These are phyloP conservation scores for Hysterangium stoloniferum DNA, from an alignment of 768 basidiomycete genomes.

Conservation along the genomic window DNA sequence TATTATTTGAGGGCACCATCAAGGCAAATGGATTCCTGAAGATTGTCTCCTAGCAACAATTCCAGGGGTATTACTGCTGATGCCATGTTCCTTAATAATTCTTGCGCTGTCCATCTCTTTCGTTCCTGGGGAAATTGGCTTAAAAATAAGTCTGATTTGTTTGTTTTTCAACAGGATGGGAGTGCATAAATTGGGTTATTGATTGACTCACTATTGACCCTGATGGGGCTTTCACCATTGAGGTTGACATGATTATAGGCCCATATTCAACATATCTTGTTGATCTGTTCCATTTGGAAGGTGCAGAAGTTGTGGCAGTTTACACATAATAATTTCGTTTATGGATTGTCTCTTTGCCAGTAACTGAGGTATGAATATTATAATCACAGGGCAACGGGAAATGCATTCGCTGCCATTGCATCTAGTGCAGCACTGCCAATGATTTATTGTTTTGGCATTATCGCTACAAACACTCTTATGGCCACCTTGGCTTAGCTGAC, in stretches of 20 bases:
- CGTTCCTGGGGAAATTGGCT: constrained; percentile 40
- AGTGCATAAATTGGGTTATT: constrained; percentile 28
- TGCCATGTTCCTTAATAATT: constrained; percentile 43
- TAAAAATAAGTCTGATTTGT: constrained; percentile 43
- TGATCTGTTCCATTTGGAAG: constrained; percentile 50
- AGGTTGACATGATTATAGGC: constrained; percentile 52
- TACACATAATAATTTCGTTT: constrained; percentile 29
- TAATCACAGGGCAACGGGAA: constrained; percentile 36
- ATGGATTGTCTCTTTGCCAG: not conserved
- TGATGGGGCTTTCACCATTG: not conserved
- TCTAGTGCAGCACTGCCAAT: constrained; percentile 44
- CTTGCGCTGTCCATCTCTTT: constrained; percentile 46
- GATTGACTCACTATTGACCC: not conserved
- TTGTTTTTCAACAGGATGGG: constrained; percentile 60
- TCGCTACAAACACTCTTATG: constrained; percentile 37
- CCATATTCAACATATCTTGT: constrained; percentile 50
- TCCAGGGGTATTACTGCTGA: constrained; percentile 37
- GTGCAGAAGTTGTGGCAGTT: constrained; percentile 56
- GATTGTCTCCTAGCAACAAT: constrained; percentile 53
- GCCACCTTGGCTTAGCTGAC: constrained; percentile 42
- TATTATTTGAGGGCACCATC: constrained; percentile 43
- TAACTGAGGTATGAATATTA: not conserved
- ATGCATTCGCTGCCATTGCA: constrained; percentile 33
- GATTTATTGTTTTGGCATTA: constrained; percentile 45
- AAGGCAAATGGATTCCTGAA: constrained; percentile 59